Evolutionary conservation across 306 rosid genomes (phyloP).

Genomic region (Datisca glomerata): DNA sequence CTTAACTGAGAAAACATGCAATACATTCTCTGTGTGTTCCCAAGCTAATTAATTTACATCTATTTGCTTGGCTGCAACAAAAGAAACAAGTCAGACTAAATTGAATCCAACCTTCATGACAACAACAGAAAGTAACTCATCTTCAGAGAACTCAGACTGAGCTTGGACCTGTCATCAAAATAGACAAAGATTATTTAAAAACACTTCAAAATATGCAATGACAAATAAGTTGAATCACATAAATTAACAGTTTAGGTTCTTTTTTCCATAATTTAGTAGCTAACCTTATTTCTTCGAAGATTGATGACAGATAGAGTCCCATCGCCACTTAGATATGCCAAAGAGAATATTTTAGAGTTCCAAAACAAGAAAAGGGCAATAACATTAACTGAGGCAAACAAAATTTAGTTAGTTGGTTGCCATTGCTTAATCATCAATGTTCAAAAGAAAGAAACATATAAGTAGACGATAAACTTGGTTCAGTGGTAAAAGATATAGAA

Average conservation of each 20-base stretch:
- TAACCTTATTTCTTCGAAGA: constrained; percentile 73
- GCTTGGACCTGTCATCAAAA: constrained; percentile 47
- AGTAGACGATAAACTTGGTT: background rate
- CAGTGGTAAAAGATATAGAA: too few relatives aligned
- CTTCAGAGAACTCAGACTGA: constrained; percentile 89
- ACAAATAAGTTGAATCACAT: background rate
- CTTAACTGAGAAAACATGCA: too few relatives aligned
- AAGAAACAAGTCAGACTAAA: too few relatives aligned
- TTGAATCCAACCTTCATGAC: constrained; percentile 58
- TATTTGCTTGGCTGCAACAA: too few relatives aligned
- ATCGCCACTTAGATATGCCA: constrained; percentile 56
- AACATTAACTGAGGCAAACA: too few relatives aligned
- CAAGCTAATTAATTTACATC: too few relatives aligned
- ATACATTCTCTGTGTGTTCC: too few relatives aligned
- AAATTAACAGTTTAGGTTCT: too few relatives aligned
- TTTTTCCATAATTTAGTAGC: too few relatives aligned
- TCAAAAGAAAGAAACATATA: background rate
- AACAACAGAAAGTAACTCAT: constrained; percentile 77
- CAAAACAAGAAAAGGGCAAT: constrained; percentile 5
- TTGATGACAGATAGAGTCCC: constrained; percentile 91
- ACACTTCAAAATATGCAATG: constrained; percentile 5
- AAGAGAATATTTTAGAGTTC: constrained; percentile 5
- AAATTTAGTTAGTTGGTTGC: too few relatives aligned
- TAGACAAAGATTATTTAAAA: constrained; percentile 1
- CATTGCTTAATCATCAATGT: too few relatives aligned